A percentile compares a stretch with the other conserved stretches of the same genome.
phyloP scores from a whole-genome alignment of 2,329 filamentous ascomycete species.

The Xylaria sp. region DNA sequence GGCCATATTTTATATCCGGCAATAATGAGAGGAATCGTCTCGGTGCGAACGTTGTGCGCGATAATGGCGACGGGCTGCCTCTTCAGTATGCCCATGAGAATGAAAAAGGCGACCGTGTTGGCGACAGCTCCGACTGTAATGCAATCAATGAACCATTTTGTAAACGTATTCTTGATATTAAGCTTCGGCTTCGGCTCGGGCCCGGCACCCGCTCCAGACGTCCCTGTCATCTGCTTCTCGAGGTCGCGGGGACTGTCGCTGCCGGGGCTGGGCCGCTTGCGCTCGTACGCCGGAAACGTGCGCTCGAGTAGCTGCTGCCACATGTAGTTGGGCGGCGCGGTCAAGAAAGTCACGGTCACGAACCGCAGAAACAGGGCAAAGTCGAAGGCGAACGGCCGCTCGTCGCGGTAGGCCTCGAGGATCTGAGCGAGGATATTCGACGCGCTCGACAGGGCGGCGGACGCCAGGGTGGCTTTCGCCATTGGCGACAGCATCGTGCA shows the following conservation, averaged over 20 bases:
- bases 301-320: slow-evolving; percentile 67
- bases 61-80: slow-evolving; percentile 52
- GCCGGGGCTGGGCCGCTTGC: slow-evolving; percentile 12
- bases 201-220: slow-evolving; percentile 21
- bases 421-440: slow-evolving; percentile 67
- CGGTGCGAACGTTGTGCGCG: slow-evolving; percentile 51
- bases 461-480: slow-evolving; percentile 63
- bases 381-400: slow-evolving; percentile 58
- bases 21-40: slow-evolving; percentile 60
- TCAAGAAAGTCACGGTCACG: slow-evolving; percentile 62
- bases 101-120: slow-evolving; percentile 58
- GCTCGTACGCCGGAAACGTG: slow-evolving; percentile 59
- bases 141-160: slow-evolving; percentile 63
- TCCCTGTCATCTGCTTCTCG: slow-evolving; percentile 42
- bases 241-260: slow-evolving; percentile 37
- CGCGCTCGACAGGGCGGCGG: slow-evolving; percentile 59
- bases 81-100: slow-evolving; percentile 60
- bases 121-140: slow-evolving; percentile 58
- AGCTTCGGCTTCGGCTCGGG: slow-evolving; percentile 48
- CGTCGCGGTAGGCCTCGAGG: slow-evolving; percentile 59
- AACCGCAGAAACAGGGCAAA: slow-evolving; percentile 62
- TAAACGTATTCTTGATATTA: slow-evolving; percentile 55
- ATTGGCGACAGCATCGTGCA: slow-evolving; percentile 59
- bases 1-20: slow-evolving; percentile 64
- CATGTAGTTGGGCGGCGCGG: slow-evolving; percentile 65